Evolutionary conservation across 345 rosid species (phyloP), one percentile per base, ranked within the genome.

Genomic region (Salix caprea): DNA sequence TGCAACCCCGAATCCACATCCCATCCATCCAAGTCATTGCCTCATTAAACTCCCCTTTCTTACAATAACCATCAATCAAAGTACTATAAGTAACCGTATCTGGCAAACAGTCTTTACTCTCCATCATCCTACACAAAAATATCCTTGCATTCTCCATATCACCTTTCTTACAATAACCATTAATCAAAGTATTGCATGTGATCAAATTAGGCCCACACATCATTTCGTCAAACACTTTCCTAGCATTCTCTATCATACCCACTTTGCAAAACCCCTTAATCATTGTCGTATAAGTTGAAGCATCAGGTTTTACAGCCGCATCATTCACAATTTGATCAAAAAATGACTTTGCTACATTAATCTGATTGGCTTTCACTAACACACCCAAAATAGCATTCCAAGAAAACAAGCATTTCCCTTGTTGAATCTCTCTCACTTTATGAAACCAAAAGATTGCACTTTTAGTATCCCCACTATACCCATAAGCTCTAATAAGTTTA

Each of bases 211-310:
- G 89, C 72, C 69, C 50, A 72, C 82, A 70, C 19, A n/a, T 5
- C 85, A 87, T 87, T 83, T 83, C 86, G 78, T 84, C 88, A 30
- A 87, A 85, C 85, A 85, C 24, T 84, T 77, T 79, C 62, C 62
- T 68, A 34, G 87, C 87, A 74, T 73, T 34, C 66, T 81, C 83
- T 61, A 87, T 37, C 82, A 74, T 79, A 39, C 85, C 84, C 69
- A 69, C 21, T 67, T 83, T 87, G 30, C 82, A 81, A 12, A 71
- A 74, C 4, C 84, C 87, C 18, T 74, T 78, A 1, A 84, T 87
- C 87, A 87, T 77, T 26, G 72, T 77, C 1, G 87, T 74, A 66
- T 83, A 83, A 24, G 86, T 76, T 19, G 85, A 82, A 24, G 65
- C 83, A 54, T 87, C 86, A 28, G 85, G 85, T n/a, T 15, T 72